Base-by-base conservation (phyloP, 2,329 filamentous ascomycete species). In the Macroventuria anomochaeta region DNA sequence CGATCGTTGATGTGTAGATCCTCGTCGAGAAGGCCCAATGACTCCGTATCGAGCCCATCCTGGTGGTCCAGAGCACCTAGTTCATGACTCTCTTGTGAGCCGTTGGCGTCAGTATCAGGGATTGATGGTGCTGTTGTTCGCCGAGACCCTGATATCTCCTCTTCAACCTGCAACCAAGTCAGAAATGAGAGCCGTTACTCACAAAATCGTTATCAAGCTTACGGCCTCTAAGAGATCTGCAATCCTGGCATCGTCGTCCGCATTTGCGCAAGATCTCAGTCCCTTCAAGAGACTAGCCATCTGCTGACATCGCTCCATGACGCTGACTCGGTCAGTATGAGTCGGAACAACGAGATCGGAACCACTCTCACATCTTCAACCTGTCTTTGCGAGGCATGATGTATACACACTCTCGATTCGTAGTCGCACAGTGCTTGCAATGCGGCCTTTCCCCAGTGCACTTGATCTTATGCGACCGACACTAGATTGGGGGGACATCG, bases 401-500 rank as follows among this genome's bases (percentile, higher is more conserved):
- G 60, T 77, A 77, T 17, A 72, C 61, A 53, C 75, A 77, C n/a
- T 68, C 63, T 39, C 69, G 67, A 29, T 54, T 61, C 7, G 63
- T 64, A 23, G 65, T 60, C 39, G 66, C 63, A 59, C 75, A 77
- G 34, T 75, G 73, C 37, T 70, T 69, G 55, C 75, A 77, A 5
- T 55, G 44, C 20, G 75, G 75, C 31, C 59, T 65, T 38, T 71
- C 64, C 20, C 75, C 75, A 33, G 72, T 71, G 57, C 75, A 77
- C 53, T 75, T 77, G 60, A 76, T 73, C 61, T 77, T 77, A 41
- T 75, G 69, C 47, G 62, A 61, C 28, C 75, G 73, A 61, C 75
- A 77, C 64, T 67, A 63, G 31, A 59, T 17, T 31, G 38, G 39
- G 29, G 29, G 32, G 34, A n/a, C 20, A n/a, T 37, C 25, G 46